A percentile compares a stretch with the other conserved stretches of the same genome.
These are phyloP conservation scores for Auriculariales sp. DNA, from an alignment of 768 basidiomycete species.

Conservation along the genomic window DNA sequence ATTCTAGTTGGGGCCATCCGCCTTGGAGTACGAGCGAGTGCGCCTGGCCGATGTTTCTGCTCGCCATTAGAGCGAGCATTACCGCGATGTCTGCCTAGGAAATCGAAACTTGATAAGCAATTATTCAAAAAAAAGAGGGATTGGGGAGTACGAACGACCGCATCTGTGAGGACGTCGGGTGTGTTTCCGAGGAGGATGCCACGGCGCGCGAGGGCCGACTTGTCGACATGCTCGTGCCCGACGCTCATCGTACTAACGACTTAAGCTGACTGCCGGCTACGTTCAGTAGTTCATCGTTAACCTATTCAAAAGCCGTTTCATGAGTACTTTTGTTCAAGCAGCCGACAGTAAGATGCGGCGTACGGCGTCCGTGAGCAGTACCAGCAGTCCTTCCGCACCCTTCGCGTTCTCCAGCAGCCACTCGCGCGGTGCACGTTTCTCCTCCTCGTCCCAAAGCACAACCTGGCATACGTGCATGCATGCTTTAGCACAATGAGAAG, in stretches of 20 bases:
- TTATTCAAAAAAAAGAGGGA: background rate
- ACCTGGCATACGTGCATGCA: no score
- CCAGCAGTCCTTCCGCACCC: conserved; percentile 43
- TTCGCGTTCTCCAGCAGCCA: conserved; percentile 64
- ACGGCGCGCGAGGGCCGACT: conserved; percentile 40
- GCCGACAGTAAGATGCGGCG: conserved; percentile 3
- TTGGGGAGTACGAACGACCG: conserved; percentile 29
- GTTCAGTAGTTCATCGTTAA: conserved; percentile 59
- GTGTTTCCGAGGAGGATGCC: conserved; percentile 76
- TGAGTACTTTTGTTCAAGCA: conserved; percentile 9
- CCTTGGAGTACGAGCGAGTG: conserved; percentile 53
- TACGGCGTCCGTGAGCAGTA: conserved; percentile 65
- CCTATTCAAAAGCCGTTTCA: conserved; percentile 22
- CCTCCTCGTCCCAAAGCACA: background rate
- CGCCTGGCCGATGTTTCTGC: conserved; percentile 59
- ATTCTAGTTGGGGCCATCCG: conserved; percentile 70
- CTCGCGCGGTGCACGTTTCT: conserved; percentile 17
- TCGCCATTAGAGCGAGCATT: conserved; percentile 89
- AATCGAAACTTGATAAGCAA: conserved; percentile 35
- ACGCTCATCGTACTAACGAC: conserved; percentile 93
- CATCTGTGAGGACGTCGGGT: conserved; percentile 85
- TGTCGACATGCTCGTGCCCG: conserved; percentile 77
- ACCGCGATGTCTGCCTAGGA: conserved; percentile 77
- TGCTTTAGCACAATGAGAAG: no score
- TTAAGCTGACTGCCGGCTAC: conserved; percentile 59